Evolutionary conservation across 192 early-diverging fungal genomes (phyloP), one percentile per base, ranked within the genome.

Genomic region (Jimgerdemannia lactiflua): DNA sequence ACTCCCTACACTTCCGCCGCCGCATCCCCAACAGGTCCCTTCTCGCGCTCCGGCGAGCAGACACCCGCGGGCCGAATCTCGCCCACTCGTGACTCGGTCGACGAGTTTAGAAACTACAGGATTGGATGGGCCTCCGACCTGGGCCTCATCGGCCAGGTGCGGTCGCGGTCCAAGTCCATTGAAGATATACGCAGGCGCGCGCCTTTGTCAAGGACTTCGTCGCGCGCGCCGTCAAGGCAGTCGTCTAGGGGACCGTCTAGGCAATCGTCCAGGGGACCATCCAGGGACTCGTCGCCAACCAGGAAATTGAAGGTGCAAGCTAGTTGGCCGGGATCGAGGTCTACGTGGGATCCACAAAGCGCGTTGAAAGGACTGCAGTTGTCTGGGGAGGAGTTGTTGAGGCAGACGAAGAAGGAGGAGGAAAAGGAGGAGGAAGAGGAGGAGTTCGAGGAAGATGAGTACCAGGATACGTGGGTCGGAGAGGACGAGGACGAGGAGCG

Each of bases 1-100:
- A 68, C 67, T 8, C 67, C 67, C 19, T 68, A 68, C 40, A 68
- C 67, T 9, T 68, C 67, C 18, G 67, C 67, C 6, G 67, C 67
- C 8, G 49, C 49, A 59, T 59, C 49, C 14, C 49, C 49, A 59
- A 59, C 49, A 14, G 49, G 49, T 6, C 8, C 14, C 8, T 14
- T 59, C 49, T 59, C 49, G 49, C 49, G 49, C 6, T 59, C 49
- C 6, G 49, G 49, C 14, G 49, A 0, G 14, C 49, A 59, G 49
- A 59, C 49, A 6, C 49, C 49, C 0, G 0, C 29, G 49, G 6
- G 6, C 49, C 14, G 49, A 6, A 59, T 14, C 49, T 59, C 49
- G 14, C 49, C 49, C 8, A 59, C 49, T 6, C 49, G 14, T 14
- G 14, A 59, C 14, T 14, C 49, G 14, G 49, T 59, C 8, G 49